Evolutionary conservation across 805 yeast species (phyloP), one percentile per base, ranked within the genome.

Genomic region (Starmerella cellae): DNA sequence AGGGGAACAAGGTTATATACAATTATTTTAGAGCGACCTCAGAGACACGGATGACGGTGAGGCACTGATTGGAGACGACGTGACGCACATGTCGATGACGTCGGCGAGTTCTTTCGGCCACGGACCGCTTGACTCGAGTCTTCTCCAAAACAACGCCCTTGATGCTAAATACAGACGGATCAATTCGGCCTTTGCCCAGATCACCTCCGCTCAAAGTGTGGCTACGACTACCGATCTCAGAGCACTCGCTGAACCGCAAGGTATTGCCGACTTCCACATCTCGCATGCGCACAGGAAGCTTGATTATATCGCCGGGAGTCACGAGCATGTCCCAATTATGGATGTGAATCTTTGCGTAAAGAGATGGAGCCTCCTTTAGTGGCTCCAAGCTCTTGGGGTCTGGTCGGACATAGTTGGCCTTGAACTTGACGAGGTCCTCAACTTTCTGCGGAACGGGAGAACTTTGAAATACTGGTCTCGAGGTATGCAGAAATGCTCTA

Each of bases 271-370:
- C 77, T 40, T 76, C 69, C 10, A 79, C 91, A 41, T 75, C 73
- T 54, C 76, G 79, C 67, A 91, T 58, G 49, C 75, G 73, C 61
- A 74, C 87, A 2, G 96, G 95, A 31, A 91, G 62, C 20, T 76
- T 71, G 40, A 91, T 72, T 50, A 69, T 72, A 60, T 91, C 99
- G 19, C 99, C 99, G 51, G 78, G 74, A 21, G 97, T 85, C 16
- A 91, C 91, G 47, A 91, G 66, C 56, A 82, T 85, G 34, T 91
- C 83, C 61, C 84, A 76, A 61, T 79, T 75, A 65, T 84, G 91
- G 30, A 91, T 72, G 52, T 74, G 76, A 51, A 88, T 71, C 8
- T 82, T 69, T 36, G 97, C 97, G 58, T 84, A 91, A 26, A 88
- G 62, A 38, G 77, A 73, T n/a, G 57, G 58, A 42, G 79, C 76